These are phyloP conservation scores for Cyclaneusma minus DNA, from an alignment of 2,329 filamentous ascomycete species.

Conservation along the genomic window DNA sequence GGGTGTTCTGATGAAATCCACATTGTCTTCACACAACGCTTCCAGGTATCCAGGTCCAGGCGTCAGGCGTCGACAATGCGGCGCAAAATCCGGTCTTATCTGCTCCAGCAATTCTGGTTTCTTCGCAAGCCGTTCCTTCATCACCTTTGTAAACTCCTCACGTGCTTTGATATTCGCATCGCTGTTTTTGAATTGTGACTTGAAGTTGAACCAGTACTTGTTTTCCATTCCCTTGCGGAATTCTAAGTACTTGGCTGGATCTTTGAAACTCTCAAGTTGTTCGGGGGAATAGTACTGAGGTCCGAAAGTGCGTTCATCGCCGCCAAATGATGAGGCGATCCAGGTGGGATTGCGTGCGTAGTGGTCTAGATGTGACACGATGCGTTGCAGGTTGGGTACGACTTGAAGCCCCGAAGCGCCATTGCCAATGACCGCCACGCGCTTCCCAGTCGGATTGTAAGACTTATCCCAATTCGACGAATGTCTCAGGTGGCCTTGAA, in stretches of 20 bases:
- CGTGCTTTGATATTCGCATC: constrained; percentile 30
- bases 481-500: constrained; percentile 39
- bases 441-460: constrained; percentile 31
- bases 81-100: constrained; percentile 46
- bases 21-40: constrained; percentile 43
- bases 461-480: constrained; percentile 42
- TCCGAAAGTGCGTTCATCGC: constrained; percentile 33
- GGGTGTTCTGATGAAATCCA: constrained; percentile 39
- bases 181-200: constrained; percentile 35
- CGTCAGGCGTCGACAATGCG: constrained; percentile 47
- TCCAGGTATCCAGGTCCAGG: constrained; percentile 55
- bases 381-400: constrained; percentile 33
- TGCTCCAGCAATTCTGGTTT: constrained; percentile 39
- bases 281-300: constrained; percentile 38
- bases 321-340: constrained; percentile 48
- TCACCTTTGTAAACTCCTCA: constrained; percentile 32
- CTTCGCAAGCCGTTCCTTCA: constrained; percentile 33
- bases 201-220: constrained; percentile 46
- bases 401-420: constrained; percentile 45
- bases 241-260: constrained; percentile 43
- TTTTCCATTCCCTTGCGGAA: constrained; percentile 42
- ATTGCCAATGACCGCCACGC: constrained; percentile 45
- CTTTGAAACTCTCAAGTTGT: constrained; percentile 37
- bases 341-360: constrained; percentile 51
- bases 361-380: constrained; percentile 38